These are phyloP conservation scores for Entonaema liquescens DNA, from an alignment of 495 filamentous ascomycete species.

Conservation along the genomic window DNA sequence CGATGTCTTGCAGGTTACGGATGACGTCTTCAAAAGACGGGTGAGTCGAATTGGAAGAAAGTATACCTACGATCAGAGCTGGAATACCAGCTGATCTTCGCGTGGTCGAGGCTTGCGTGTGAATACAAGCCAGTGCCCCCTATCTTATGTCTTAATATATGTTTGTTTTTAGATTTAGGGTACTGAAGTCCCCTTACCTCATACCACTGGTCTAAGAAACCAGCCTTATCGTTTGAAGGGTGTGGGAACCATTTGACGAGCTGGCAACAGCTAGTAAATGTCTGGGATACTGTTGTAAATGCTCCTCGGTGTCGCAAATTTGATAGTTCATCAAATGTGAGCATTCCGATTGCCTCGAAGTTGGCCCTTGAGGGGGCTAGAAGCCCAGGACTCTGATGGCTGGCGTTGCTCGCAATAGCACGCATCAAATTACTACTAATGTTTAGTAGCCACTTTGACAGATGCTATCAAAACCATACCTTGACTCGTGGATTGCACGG, in stretches of 20 bases:
- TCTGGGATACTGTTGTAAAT: slow-evolving; percentile 90
- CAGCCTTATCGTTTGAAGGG: slow-evolving; percentile 43
- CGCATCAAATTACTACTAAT: slow-evolving; percentile 63
- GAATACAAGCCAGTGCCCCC: slow-evolving; percentile 70
- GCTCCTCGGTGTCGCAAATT: slow-evolving; percentile 89
- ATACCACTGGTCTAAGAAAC: slow-evolving; percentile 70
- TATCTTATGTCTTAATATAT: slow-evolving; percentile 43
- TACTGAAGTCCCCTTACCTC: slow-evolving; percentile 57
- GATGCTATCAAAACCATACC: slow-evolving; percentile 55
- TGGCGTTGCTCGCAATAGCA: slow-evolving; percentile 58
- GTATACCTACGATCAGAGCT: slow-evolving; percentile 78
- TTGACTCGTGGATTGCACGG: slow-evolving; percentile 90
- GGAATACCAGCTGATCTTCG: slow-evolving; percentile 92
- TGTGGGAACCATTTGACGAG: slow-evolving; percentile 55
- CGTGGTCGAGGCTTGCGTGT: slow-evolving; percentile 79
- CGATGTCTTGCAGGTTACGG: slow-evolving; percentile 59
- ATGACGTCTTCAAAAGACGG: slow-evolving; percentile 64
- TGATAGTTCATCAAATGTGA: slow-evolving; percentile 82
- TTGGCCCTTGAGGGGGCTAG: slow-evolving; percentile 51
- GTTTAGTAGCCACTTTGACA: slow-evolving; percentile 31
- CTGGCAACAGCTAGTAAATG: slow-evolving; percentile 81
- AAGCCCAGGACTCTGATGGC: slow-evolving; percentile 41
- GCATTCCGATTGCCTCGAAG: slow-evolving; percentile 67
- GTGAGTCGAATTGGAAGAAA: slow-evolving; percentile 63
- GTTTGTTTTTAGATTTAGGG: not conserved